Base-by-base conservation (phyloP, 1,284 basidiomycete species). In the Ganoderma leucocontextum region DNA sequence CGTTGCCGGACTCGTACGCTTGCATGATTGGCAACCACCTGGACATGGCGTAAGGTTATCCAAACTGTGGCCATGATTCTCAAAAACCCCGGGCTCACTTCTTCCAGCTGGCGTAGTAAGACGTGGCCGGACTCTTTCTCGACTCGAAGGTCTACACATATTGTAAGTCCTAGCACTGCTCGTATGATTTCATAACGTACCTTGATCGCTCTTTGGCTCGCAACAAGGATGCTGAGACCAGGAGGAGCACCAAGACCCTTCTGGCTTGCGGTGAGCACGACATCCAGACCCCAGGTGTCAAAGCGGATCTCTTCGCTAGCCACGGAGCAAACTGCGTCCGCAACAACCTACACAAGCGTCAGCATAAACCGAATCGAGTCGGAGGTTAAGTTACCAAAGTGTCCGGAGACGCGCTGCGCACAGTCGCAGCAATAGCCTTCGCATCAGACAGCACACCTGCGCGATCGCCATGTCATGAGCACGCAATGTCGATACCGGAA, bases 201-300 rank as follows among this genome's bases (percentile, higher is more conserved):
- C 77, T 89, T 85, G 73, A 99, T 83, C 5, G 98, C 97, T 71
- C 89, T 88, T 76, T 91, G 86, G 77, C 93, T 95, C 4, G 92
- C 95, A 59, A 94, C 86, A 67, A 97, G 83, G 72, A 99, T 89
- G 77, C 94, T 95, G 42, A 99, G 85, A 65, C 97, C 97, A 19
- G 97, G 97, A n/a, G 98, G 98, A 9, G 91, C 91, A 53, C 97
- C 95, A 36, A 99, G 88, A 60, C 98, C 97, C 81, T 99, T 99
- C 81, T 99, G 97, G 68, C 93, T 94, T 13, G 96, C 97, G 17
- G 93, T 90, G 63, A 98, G 80, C 58, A 99, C 91, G 39, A 97
- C 89, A 76, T 99, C 98, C 68, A 99, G 86, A 36, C 89, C 91
- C 98, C 97, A 99, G 19, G 89, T 92, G 75, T 99, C 97, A 85